Percentiles rank a stretch among this genome's conserved stretches.
Evolutionary conservation across 441 rosid species (phyloP).

Genomic region (Breynia disticha): DNA sequence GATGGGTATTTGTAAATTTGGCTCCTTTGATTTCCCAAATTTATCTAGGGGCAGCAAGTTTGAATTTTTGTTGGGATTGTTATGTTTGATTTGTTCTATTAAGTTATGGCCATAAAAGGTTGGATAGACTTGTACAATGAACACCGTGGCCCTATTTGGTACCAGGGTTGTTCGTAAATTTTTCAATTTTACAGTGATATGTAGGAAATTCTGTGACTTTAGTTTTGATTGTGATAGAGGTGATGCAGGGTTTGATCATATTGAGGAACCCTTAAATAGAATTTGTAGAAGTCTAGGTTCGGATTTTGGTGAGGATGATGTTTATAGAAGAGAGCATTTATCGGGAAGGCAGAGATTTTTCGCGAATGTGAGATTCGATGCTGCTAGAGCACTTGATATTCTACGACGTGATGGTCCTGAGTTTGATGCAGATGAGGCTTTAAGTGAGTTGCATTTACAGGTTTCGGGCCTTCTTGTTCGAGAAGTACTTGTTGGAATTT

Average conservation of each 20-base stretch:
- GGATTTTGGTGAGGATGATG: constrained; percentile 18
- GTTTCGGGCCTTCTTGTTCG: constrained; percentile 77
- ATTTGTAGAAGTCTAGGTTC: constrained; percentile 27
- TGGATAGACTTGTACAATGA: constrained; percentile 32
- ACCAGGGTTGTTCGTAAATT: constrained; percentile 31
- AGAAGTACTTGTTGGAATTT: constrained; percentile 64
- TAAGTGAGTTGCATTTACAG: constrained; percentile 44
- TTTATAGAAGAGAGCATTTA: constrained; percentile 5
- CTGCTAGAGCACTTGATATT: constrained; percentile 45
- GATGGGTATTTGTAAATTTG: constrained; percentile 28
- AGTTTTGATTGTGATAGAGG: constrained; percentile 24
- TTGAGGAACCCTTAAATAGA: constrained; percentile 52
- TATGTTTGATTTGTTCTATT: constrained; percentile 14
- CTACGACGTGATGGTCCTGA: constrained; percentile 70
- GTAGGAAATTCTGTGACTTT: constrained; percentile 34
- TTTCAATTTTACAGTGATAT: constrained; percentile 20
- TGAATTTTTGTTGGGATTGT: neutral
- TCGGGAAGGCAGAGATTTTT: constrained; percentile 29
- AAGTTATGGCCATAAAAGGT: constrained; percentile 30
- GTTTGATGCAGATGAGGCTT: constrained; percentile 45
- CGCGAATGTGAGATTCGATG: constrained; percentile 32
- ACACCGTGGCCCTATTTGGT: constrained; percentile 30
- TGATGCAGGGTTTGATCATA: constrained; percentile 29
- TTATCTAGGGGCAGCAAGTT: constrained; percentile 7
- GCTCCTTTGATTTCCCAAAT: neutral